These are phyloP conservation scores for Ceratocystis huliohia DNA, from an alignment of 2,329 filamentous ascomycete species.

Conservation along the genomic window DNA sequence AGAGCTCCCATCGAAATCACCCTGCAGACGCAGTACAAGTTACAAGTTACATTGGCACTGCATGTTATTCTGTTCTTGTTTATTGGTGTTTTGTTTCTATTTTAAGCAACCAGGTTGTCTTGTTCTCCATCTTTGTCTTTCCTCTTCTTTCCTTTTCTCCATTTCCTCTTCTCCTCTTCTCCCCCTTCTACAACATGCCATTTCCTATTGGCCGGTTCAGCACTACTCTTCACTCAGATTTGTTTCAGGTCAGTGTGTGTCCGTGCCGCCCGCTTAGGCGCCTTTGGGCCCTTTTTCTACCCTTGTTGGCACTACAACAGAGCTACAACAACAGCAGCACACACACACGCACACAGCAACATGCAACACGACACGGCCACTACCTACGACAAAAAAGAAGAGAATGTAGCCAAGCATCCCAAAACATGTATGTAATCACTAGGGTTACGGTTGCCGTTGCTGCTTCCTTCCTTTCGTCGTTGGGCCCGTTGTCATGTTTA, in stretches of 20 bases:
- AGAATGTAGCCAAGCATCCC: too few relatives aligned
- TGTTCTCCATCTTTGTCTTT: too few relatives aligned
- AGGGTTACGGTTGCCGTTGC: too few relatives aligned
- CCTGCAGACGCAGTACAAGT: neutral
- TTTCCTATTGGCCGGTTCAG: conserved; percentile 11
- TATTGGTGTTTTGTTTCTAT: conserved; percentile 9
- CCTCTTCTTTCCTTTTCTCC: too few relatives aligned
- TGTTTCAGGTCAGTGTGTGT: conserved; percentile 21
- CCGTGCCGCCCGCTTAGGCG: conserved; percentile 16
- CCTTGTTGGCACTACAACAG: neutral
- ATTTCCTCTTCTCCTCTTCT: neutral
- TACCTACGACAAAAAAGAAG: too few relatives aligned
- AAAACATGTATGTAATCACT: too few relatives aligned
- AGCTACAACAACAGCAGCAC: neutral
- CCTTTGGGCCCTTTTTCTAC: neutral
- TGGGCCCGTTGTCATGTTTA: neutral
- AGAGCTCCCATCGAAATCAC: too few relatives aligned
- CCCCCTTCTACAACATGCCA: neutral
- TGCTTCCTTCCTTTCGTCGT: neutral
- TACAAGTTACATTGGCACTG: conserved; percentile 4
- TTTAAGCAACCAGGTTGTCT: conserved; percentile 7
- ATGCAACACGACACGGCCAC: too few relatives aligned
- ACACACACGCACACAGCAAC: too few relatives aligned
- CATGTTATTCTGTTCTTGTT: neutral
- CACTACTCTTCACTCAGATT: conserved; percentile 14